Percentiles rank a stretch among this genome's conserved stretches.
phyloP scores from a whole-genome alignment of 257 asterid genomes.

The Craterostigma plantagineum region DNA sequence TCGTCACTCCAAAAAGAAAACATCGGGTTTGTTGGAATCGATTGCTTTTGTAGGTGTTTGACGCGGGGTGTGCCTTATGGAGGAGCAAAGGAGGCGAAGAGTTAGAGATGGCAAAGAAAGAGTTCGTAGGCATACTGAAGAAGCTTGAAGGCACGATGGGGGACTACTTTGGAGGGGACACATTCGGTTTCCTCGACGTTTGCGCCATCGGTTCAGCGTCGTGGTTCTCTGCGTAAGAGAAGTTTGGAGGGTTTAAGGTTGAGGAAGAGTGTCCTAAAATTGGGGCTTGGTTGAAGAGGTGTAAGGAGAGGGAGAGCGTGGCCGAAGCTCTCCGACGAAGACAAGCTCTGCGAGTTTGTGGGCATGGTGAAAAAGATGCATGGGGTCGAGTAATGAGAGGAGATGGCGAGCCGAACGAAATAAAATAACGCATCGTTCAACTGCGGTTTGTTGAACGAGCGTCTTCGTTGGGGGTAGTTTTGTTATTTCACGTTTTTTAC shows the following conservation, averaged over 20 bases:
- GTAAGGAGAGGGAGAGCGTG: constrained; percentile 18
- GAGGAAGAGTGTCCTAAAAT: constrained; percentile 20
- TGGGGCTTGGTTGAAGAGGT: constrained; percentile 22
- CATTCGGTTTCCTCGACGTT: constrained; percentile 18
- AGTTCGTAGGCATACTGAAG: constrained; percentile 11
- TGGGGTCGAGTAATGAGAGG: background rate
- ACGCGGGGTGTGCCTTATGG: no score
- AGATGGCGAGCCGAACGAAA: no score
- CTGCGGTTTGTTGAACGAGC: no score
- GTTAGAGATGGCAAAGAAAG: constrained; percentile 17
- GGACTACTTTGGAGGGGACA: constrained; percentile 34
- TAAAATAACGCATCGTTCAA: no score
- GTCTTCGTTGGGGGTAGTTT: no score
- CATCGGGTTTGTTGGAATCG: no score
- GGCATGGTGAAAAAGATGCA: constrained; percentile 7
- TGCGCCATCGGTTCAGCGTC: constrained; percentile 9
- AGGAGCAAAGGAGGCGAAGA: constrained; percentile 22
- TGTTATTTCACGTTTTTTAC: no score
- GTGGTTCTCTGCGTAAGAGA: constrained; percentile 24
- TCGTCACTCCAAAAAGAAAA: no score
- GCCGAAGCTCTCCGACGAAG: constrained; percentile 16
- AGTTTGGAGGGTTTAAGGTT: constrained; percentile 12
- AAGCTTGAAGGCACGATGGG: constrained; percentile 24
- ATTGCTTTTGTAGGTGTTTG: no score
- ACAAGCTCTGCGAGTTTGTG: constrained; percentile 11